Conservation (phyloP, 352 stramenopile genomes). For the Phytophthora meadii region DNA sequence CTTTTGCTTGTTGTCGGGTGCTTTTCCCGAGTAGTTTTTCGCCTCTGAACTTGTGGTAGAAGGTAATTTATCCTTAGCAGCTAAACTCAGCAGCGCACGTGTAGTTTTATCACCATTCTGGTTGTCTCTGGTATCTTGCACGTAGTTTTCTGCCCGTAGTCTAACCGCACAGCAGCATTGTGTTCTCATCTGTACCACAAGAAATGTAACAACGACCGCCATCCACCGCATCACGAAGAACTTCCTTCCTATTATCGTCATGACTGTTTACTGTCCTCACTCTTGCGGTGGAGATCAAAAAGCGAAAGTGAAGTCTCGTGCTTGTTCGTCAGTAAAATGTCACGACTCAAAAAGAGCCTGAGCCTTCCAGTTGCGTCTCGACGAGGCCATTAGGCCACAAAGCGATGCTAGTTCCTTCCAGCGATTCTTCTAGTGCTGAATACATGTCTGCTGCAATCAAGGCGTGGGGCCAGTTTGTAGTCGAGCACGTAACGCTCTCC, state of each 20-base stretch:
- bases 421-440: slow-evolving; percentile 12
- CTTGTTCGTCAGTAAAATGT: slow-evolving; percentile 11
- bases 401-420: slow-evolving; percentile 6
- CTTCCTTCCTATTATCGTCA: not conserved
- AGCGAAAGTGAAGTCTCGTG: not conserved
- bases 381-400: slow-evolving; percentile 6
- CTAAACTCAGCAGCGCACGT: not conserved
- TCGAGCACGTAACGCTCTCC: not conserved
- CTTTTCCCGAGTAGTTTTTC: not conserved
- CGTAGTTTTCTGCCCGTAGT: not conserved
- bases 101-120: not conserved
- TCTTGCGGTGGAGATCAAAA: not conserved
- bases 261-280: not conserved
- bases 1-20: not conserved
- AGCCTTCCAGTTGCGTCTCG: slow-evolving; percentile 2
- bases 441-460: slow-evolving; percentile 3
- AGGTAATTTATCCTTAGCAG: not conserved
- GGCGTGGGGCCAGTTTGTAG: slow-evolving; percentile 15
- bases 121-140: not conserved
- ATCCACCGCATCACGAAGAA: not conserved
- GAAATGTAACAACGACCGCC: not conserved
- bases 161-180: not conserved
- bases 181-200: not conserved
- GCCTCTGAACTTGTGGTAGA: not conserved
- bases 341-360: not conserved